These are phyloP conservation scores for Alternaria triticina DNA, from an alignment of 2,329 filamentous ascomycete species.

Conservation along the genomic window DNA sequence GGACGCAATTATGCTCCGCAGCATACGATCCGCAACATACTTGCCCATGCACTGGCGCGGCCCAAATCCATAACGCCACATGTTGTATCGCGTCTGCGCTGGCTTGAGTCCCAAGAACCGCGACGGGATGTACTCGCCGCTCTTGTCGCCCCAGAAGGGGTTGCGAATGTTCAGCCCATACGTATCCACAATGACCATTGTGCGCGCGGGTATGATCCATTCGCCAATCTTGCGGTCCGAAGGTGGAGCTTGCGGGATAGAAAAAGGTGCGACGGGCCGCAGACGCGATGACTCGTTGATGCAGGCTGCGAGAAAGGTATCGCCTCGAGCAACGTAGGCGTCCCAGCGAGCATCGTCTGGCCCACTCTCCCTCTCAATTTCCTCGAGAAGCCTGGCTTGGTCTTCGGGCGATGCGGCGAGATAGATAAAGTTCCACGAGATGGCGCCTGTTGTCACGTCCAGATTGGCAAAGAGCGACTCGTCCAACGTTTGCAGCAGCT, in stretches of 20 bases:
- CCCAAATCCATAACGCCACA: slow-evolving; percentile 56
- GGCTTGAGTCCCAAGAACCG: slow-evolving; percentile 14
- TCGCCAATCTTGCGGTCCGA: slow-evolving; percentile 23
- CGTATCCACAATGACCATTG: slow-evolving; percentile 49
- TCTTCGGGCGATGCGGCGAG: slow-evolving; percentile 44
- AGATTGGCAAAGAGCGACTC: slow-evolving; percentile 57
- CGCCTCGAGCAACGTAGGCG: slow-evolving; percentile 20
- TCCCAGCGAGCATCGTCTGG: not conserved
- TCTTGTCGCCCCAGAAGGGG: slow-evolving; percentile 50
- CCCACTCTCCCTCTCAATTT: not conserved
- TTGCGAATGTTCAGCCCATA: slow-evolving; percentile 53
- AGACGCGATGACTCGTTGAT: slow-evolving; percentile 51
- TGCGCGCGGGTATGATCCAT: slow-evolving; percentile 40
- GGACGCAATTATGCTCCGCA: not conserved
- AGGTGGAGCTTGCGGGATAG: slow-evolving; percentile 51
- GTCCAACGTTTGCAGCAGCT: slow-evolving; percentile 51
- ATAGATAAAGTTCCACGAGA: slow-evolving; percentile 54
- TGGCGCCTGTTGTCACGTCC: slow-evolving; percentile 52
- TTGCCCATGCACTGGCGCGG: slow-evolving; percentile 53
- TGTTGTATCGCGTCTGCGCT: slow-evolving; percentile 41
- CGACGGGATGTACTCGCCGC: slow-evolving; percentile 41
- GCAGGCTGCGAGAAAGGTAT: slow-evolving; percentile 30
- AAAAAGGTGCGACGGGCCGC: slow-evolving; percentile 45
- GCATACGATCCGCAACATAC: slow-evolving; percentile 44
- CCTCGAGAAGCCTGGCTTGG: slow-evolving; percentile 34